Evolutionary conservation across 2,329 filamentous ascomycete species (phyloP).

Genomic region (Cercospora brassicicola): DNA sequence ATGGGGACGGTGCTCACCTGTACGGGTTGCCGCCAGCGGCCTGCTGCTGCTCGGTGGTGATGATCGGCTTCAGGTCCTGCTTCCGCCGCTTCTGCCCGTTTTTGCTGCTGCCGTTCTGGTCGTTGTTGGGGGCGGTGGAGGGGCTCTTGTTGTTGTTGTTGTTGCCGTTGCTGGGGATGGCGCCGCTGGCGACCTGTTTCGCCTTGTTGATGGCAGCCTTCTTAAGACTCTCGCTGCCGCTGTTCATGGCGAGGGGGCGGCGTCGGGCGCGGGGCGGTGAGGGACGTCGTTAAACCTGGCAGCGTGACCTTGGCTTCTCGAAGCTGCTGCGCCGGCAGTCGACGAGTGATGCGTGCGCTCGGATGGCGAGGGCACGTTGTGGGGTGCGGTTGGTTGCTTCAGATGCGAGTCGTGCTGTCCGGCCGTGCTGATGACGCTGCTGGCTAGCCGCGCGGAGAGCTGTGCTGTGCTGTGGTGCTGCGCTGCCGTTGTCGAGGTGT

Average conservation of each 20-base stretch:
- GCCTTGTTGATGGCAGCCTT: conserved; percentile 66
- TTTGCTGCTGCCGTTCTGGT: conserved; percentile 29
- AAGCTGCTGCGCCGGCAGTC: conserved; percentile 4
- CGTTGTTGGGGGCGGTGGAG: not conserved
- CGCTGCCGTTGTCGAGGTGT: conserved; percentile 3
- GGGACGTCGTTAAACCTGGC: conserved; percentile 2
- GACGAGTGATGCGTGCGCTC: conserved; percentile 2
- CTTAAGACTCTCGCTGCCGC: conserved; percentile 27
- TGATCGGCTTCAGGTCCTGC: conserved; percentile 69
- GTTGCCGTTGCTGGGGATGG: conserved; percentile 38
- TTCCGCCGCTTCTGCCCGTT: conserved; percentile 72
- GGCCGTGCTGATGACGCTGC: conserved; percentile 11
- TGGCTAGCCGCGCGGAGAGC: conserved; percentile 1
- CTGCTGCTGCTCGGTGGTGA: conserved; percentile 62
- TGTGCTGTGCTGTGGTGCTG: not conserved
- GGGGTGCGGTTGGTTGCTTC: conserved; percentile 17
- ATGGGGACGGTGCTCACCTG: conserved; percentile 10
- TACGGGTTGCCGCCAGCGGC: conserved; percentile 9
- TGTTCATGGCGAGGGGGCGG: conserved; percentile 26
- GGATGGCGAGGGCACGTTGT: conserved; percentile 9
- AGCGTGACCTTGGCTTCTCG: conserved; percentile 9
- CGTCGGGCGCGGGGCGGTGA: conserved; percentile 14
- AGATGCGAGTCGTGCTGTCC: conserved; percentile 20
- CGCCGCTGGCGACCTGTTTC: conserved; percentile 62
- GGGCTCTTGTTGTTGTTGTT: conserved; percentile 17